phyloP scores from a whole-genome alignment of 441 rosid species.

The Erysimum cheiri region DNA sequence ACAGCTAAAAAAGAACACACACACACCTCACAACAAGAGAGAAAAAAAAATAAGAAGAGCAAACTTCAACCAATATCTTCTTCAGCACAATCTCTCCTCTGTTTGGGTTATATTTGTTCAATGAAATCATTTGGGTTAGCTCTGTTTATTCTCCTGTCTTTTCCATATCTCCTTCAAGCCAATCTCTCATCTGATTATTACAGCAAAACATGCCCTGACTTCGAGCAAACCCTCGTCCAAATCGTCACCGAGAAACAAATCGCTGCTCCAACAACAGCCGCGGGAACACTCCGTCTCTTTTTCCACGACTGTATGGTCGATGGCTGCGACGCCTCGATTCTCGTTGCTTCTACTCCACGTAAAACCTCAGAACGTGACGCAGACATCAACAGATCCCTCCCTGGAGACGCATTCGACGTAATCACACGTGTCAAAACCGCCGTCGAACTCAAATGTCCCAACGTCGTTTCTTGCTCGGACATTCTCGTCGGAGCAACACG shows the following conservation, averaged over 20 bases:
- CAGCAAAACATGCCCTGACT: conserved; percentile 61
- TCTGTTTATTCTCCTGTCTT: conserved; percentile 20
- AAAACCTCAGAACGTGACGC: conserved; percentile 71
- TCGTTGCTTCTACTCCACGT: conserved; percentile 64
- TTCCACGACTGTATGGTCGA: conserved; percentile 79
- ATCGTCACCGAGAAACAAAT: conserved; percentile 63
- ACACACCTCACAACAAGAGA: background rate
- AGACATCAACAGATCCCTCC: conserved; percentile 70
- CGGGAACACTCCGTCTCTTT: conserved; percentile 74
- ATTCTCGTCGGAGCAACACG: conserved; percentile 69
- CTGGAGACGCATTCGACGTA: conserved; percentile 79
- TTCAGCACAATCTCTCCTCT: too few species aligned
- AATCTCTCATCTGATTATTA: conserved; percentile 62
- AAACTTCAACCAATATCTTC: background rate
- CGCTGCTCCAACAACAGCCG: conserved; percentile 67
- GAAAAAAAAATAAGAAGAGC: too few species aligned
- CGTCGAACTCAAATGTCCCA: conserved; percentile 69
- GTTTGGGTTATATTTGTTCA: background rate
- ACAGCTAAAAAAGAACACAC: conserved; percentile 10
- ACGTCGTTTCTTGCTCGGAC: conserved; percentile 69
- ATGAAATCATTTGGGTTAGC: conserved; percentile 27
- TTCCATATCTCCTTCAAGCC: conserved; percentile 39
- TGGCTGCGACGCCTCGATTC: conserved; percentile 74
- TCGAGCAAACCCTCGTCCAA: conserved; percentile 54
- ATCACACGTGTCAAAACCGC: conserved; percentile 65